Percentiles rank a stretch among this genome's conserved stretches.
phyloP scores from a whole-genome alignment of 805 yeast genomes.

The Debaryomyces hansenii region DNA sequence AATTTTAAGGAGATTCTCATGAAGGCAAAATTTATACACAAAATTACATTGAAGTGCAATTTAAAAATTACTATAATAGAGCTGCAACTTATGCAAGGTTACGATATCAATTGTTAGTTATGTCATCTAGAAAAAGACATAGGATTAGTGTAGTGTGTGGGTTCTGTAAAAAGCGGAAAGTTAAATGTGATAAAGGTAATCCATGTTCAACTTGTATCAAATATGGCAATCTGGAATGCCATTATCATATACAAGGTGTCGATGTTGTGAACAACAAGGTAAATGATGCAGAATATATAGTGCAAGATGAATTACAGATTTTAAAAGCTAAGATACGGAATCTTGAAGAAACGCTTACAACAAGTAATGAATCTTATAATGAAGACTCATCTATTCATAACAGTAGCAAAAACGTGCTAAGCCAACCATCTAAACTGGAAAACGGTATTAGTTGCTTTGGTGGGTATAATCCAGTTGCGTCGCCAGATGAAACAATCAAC shows the following conservation, averaged over 20 bases:
- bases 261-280: neutral
- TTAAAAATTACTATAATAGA: neutral
- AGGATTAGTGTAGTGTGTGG: conserved; percentile 35
- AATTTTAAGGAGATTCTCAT: neutral
- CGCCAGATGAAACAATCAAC: conserved; percentile 14
- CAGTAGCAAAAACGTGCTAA: neutral
- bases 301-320: conserved; percentile 11
- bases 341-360: conserved; percentile 13
- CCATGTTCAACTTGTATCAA: conserved; percentile 38
- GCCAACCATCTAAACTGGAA: neutral
- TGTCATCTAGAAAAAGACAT: conserved; percentile 17
- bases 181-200: conserved; percentile 35
- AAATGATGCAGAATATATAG: neutral
- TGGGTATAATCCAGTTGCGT: conserved; percentile 16
- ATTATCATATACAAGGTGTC: conserved; percentile 4
- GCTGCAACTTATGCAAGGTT: neutral
- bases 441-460: neutral
- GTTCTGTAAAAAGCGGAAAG: conserved; percentile 37
- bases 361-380: neutral
- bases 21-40: neutral
- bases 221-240: conserved; percentile 28
- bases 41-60: neutral
- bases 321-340: conserved; percentile 13
- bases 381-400: neutral
- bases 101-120: neutral